phyloP scores from a whole-genome alignment of 2,329 filamentous ascomycete species.

The Ceratocystis eucalypticola region DNA sequence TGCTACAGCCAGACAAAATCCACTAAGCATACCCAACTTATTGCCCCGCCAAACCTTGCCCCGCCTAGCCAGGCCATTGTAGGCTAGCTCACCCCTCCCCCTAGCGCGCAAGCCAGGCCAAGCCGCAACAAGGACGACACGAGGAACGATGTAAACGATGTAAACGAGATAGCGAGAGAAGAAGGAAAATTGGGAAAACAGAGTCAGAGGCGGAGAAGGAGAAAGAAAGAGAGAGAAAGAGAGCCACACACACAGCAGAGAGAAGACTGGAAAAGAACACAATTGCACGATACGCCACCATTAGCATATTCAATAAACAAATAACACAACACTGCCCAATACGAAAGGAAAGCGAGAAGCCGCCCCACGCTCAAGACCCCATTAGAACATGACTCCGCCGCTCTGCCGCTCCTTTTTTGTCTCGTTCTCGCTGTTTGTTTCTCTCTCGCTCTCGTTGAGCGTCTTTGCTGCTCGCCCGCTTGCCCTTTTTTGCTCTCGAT shows the following conservation, averaged over 20 bases:
- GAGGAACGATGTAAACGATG: conserved; percentile 3
- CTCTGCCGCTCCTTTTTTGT: conserved; percentile 1
- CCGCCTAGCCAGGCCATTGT: neutral
- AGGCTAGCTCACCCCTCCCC: neutral
- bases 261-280: neutral
- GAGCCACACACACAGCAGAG: neutral
- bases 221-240: neutral
- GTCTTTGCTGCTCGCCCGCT: neutral
- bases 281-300: conserved; percentile 2
- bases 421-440: neutral
- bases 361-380: conserved; percentile 5
- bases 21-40: neutral
- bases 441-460: neutral
- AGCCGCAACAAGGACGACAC: neutral
- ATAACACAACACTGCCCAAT: neutral
- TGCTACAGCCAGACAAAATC: neutral
- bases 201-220: neutral
- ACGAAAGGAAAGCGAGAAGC: conserved; percentile 1
- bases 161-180: neutral
- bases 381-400: conserved; percentile 2
- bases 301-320: neutral
- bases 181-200: neutral
- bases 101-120: neutral
- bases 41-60: neutral
- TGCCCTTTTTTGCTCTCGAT: neutral